Conservation (phyloP, 2,329 filamentous ascomycete genomes). For the Calycina marina region DNA sequence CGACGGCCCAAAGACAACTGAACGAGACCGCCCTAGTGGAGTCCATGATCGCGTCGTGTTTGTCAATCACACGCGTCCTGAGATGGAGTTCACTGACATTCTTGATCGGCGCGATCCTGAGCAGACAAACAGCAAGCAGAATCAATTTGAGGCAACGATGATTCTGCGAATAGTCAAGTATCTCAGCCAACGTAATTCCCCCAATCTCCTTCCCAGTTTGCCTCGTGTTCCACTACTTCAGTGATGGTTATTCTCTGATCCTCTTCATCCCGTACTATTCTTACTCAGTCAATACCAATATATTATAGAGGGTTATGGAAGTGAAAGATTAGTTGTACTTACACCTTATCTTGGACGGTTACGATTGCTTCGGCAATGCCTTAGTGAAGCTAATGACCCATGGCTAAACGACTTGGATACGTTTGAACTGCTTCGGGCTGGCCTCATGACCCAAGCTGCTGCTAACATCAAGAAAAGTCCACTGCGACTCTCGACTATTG, state of each 20-base stretch:
- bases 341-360: slow-evolving; percentile 63
- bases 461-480: slow-evolving; percentile 34
- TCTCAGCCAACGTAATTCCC: slow-evolving; percentile 52
- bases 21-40: slow-evolving; percentile 35
- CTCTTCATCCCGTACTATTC: too few species aligned
- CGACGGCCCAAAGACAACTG: slow-evolving; percentile 36
- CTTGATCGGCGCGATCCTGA: slow-evolving; percentile 35
- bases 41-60: slow-evolving; percentile 48
- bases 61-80: slow-evolving; percentile 43
- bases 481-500: slow-evolving; percentile 54
- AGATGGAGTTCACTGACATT: slow-evolving; percentile 30
- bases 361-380: slow-evolving; percentile 34
- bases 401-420: slow-evolving; percentile 56
- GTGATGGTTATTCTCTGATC: too few species aligned
- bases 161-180: slow-evolving; percentile 50
- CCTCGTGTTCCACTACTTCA: too few species aligned
- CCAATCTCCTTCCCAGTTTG: too few species aligned
- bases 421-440: slow-evolving; percentile 45
- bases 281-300: too few species aligned
- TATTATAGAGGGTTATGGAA: slow-evolving; percentile 57
- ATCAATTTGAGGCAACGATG: slow-evolving; percentile 51
- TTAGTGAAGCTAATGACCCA: slow-evolving; percentile 45
- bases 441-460: slow-evolving; percentile 39
- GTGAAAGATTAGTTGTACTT: slow-evolving; percentile 49
- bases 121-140: slow-evolving; percentile 39